A percentile compares a stretch with the other conserved stretches of the same genome.
Conservation (phyloP, 768 basidiomycete genomes). For the Rossbeevera mucosa region DNA sequence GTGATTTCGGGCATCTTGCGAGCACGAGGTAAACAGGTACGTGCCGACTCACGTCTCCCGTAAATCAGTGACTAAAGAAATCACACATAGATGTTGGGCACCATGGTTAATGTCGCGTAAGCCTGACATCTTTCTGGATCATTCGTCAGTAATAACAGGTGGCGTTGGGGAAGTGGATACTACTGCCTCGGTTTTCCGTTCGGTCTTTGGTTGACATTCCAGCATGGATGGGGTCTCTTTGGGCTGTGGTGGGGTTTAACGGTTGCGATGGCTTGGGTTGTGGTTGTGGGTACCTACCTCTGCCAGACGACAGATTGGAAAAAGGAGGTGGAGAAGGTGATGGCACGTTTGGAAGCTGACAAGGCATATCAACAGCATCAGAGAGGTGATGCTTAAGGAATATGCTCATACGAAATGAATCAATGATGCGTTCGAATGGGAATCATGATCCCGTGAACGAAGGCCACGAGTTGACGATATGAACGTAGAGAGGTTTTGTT, state of each 20-base stretch:
- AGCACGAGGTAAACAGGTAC: conserved; percentile 72
- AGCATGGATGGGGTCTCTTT: conserved; percentile 50
- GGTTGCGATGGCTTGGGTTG: conserved; percentile 30
- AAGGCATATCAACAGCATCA: conserved; percentile 16
- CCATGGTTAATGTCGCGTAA: conserved; percentile 71
- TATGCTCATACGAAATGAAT: not conserved
- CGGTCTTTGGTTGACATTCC: conserved; percentile 75
- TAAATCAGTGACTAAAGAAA: not conserved
- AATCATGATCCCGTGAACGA: not conserved
- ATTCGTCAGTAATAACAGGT: not conserved
- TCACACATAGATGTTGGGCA: conserved; percentile 57
- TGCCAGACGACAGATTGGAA: conserved; percentile 65
- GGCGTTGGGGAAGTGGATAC: conserved; percentile 46
- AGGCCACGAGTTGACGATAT: not conserved
- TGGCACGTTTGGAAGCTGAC: conserved; percentile 47
- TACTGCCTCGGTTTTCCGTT: conserved; percentile 81
- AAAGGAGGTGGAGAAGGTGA: conserved; percentile 60
- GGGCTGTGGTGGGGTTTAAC: conserved; percentile 90
- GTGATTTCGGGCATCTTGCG: conserved; percentile 78
- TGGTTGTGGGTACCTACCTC: conserved; percentile 30
- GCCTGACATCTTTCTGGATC: conserved; percentile 1
- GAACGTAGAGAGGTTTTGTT: not conserved
- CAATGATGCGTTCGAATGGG: not conserved
- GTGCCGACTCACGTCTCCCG: not conserved
- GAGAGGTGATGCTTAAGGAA: not conserved